Evolutionary conservation across 1,139 yeast genomes (phyloP).

Genomic region (Lipomyces yarrowii): DNA sequence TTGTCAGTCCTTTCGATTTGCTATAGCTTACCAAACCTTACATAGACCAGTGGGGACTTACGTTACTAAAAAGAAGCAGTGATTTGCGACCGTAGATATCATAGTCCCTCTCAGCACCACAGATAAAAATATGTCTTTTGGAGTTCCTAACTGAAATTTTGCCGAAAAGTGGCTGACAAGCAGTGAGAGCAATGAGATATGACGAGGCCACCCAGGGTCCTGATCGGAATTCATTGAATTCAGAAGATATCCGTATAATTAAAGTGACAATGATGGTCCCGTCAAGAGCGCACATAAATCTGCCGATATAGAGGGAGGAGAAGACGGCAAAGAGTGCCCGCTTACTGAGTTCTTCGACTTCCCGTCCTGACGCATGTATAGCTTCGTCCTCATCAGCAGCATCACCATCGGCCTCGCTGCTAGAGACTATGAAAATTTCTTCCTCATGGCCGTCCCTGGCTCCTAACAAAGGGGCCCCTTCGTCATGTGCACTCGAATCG

Average conservation of each 20-base stretch:
- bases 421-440: no score
- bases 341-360: conserved; percentile 22
- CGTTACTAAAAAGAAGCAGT: conserved; percentile 53
- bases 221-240: conserved; percentile 54
- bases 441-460: no score
- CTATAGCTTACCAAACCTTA: no score
- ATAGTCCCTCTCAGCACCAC: conserved; percentile 47
- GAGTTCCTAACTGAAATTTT: conserved; percentile 14
- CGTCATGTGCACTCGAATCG: no score
- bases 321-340: conserved; percentile 27
- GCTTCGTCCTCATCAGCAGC: no score
- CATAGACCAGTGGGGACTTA: background rate
- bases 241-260: conserved; percentile 64
- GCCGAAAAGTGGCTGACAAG: conserved; percentile 62
- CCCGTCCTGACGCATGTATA: background rate
- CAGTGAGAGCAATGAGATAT: conserved; percentile 60
- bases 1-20: background rate
- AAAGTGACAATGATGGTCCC: conserved; percentile 68
- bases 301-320: conserved; percentile 51
- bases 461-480: no score
- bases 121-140: conserved; percentile 54
- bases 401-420: no score
- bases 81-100: conserved; percentile 84
- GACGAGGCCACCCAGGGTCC: conserved; percentile 64
- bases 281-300: conserved; percentile 62